Evolutionary conservation across 495 filamentous ascomycete species (phyloP).

Genomic region (Xylaria venustula): DNA sequence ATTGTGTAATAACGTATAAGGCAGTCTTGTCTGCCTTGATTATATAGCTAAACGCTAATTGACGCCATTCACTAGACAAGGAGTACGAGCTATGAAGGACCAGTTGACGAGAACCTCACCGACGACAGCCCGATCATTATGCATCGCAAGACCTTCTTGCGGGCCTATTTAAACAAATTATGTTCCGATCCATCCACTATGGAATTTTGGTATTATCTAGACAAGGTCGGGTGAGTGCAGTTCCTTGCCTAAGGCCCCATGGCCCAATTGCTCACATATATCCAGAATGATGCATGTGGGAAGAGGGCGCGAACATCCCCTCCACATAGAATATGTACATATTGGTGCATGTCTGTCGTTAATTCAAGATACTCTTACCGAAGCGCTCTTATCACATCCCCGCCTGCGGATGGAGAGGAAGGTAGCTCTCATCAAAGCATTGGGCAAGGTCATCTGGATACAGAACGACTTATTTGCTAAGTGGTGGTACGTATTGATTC

Average conservation of each 20-base stretch:
- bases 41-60: background rate
- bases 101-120: slow-evolving; percentile 57
- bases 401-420: slow-evolving; percentile 61
- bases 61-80: slow-evolving; percentile 48
- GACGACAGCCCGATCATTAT: slow-evolving; percentile 69
- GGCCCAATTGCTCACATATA: background rate
- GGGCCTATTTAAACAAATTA: slow-evolving; percentile 66
- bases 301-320: slow-evolving; percentile 58
- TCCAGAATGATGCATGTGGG: slow-evolving; percentile 67
- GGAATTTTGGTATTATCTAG: slow-evolving; percentile 76
- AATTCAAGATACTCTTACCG: slow-evolving; percentile 71
- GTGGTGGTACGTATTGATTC: slow-evolving; percentile 44
- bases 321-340: slow-evolving; percentile 77
- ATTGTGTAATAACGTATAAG: no score
- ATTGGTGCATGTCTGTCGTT: slow-evolving; percentile 65
- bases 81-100: slow-evolving; percentile 60
- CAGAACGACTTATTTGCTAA: slow-evolving; percentile 79
- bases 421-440: slow-evolving; percentile 64
- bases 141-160: slow-evolving; percentile 74
- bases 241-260: background rate
- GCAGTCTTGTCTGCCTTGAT: background rate
- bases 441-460: slow-evolving; percentile 63
- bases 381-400: slow-evolving; percentile 71
- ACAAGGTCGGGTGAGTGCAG: slow-evolving; percentile 63
- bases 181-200: slow-evolving; percentile 69